Base-by-base conservation (phyloP, 345 rosid species). In the Bretschneidera sinensis region DNA sequence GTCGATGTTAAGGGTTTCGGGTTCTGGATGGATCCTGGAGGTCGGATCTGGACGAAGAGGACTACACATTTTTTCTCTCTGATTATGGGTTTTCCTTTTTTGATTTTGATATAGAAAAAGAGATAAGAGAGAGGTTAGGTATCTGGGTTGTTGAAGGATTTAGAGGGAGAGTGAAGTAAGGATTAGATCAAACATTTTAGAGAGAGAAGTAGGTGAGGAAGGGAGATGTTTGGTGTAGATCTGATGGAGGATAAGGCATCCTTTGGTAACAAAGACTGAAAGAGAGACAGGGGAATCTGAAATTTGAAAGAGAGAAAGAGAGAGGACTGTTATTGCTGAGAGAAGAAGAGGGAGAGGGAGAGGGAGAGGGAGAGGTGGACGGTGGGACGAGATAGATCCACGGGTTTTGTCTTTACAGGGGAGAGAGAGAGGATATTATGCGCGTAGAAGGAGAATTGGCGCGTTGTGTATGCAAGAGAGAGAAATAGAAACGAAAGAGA, bases 1-100 rank as follows among this genome's bases (percentile, higher is more conserved):
- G 79, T 95, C 97, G 71, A 75, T 62, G 21, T 49, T 24, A 45
- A 55, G 47, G 58, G 53, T 48, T 63, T 70, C 68, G 0, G 84
- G 82, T 17, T 71, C 78, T 0, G 91, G 88, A 55, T 75, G 71
- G 77, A 84, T 77, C 39, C 83, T 56, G 33, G 84, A 70, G 22
- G 77, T 71, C 35, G 76, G 89, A 83, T 86, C 94, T 79, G 81
- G 55, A 2, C 81, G 76, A 13, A 34, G 49, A 18, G 60, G 63
- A 0, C 63, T 33, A 7, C 66, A 48, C 74, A 75, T 73, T 39
- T 39, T 14, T 13, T 28, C 33, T 28, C n/a, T 35, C 24, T 24
- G 17, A 7, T 17, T 34, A 0, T 1, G n/a, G 13, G 17, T n/a
- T n/a, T n/a, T n/a, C n/a, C n/a, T n/a, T n/a, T n/a, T 21, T 0